Evolutionary conservation across 2,329 filamentous ascomycete species (phyloP), one percentile per base, ranked within the genome.

Genomic region (Paecilomyces variotii): DNA sequence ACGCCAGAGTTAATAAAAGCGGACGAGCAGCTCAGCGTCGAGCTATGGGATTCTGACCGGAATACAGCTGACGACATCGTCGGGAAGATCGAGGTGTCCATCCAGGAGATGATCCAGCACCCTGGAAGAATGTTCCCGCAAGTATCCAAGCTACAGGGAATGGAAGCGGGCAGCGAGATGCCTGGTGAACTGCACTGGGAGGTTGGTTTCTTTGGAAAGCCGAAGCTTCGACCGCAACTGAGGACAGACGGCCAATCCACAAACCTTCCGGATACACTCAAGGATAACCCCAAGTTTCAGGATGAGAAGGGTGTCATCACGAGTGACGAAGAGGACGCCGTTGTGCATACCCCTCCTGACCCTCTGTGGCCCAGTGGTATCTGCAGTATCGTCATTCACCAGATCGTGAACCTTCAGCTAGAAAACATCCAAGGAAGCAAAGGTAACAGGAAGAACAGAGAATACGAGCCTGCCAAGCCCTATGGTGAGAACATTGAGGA

Each of bases 341-440:
- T 96, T 2, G 84, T 89, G 51, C 88, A 91, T 69, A 97, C 92
- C 0, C 94, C 94, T 4, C 93, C 93, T 0, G 93, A 97, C 71
- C 93, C 93, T n/a, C 81, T 96, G 5, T 97, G 91, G 91, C 94
- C 93, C 0, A 95, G 89, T 65, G 94, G 94, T 59, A 81, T 99
- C 24, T 86, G 93, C 70, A 91, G 88, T 66, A 76, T 97, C 39
- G 82, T 97, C 51, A 82, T 97, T 27, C 93, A 97, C 70, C 93
- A 97, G 72, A 96, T 97, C 64, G 92, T 97, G 64, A 96, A 94
- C 61, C 82, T 99, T 7, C 91, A 97, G 73, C 80, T 97, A n/a
- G 87, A 89, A 60, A 93, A 97, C 64, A 84, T 96, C 72, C 91
- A 94, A 70, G 93, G 93, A 1, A 94, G 87, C 11, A 76, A 86